phyloP scores from a whole-genome alignment of 768 basidiomycete species.

The Rubroboletus pulcherrimus region DNA sequence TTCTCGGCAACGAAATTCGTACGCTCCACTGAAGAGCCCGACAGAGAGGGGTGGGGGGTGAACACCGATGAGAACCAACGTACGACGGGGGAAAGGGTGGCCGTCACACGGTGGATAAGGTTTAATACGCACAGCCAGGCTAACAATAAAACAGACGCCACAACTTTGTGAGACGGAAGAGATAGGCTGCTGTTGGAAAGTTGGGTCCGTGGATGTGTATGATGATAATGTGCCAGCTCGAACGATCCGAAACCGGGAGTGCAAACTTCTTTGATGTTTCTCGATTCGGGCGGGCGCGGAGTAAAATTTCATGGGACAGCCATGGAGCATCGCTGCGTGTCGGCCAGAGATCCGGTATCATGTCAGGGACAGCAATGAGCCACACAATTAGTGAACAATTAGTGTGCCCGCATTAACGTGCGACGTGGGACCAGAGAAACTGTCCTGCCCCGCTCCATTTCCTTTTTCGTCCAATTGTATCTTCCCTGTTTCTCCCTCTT shows the following conservation, averaged over 20 bases:
- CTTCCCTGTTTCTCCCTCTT: slow-evolving; percentile 31
- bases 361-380: slow-evolving; percentile 11
- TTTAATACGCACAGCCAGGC: slow-evolving; percentile 14
- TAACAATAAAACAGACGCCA: slow-evolving; percentile 19
- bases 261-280: slow-evolving; percentile 28
- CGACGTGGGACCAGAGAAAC: slow-evolving; percentile 21
- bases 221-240: background rate
- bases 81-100: background rate
- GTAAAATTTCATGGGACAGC: slow-evolving; percentile 16
- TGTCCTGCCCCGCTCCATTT: slow-evolving; percentile 17
- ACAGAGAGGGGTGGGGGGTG: background rate
- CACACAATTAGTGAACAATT: slow-evolving; percentile 29
- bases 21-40: background rate
- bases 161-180: slow-evolving; percentile 10
- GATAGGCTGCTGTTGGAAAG: slow-evolving; percentile 14
- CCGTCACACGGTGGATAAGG: slow-evolving; percentile 16
- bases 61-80: background rate
- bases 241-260: slow-evolving; percentile 19
- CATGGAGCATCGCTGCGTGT: slow-evolving; percentile 5
- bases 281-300: slow-evolving; percentile 28
- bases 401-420: slow-evolving; percentile 20
- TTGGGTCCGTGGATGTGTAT: slow-evolving; percentile 8
- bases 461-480: slow-evolving; percentile 37
- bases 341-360: slow-evolving; percentile 26
- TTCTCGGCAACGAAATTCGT: background rate